A percentile compares a stretch with the other conserved stretches of the same genome.
Conservation (phyloP, 768 basidiomycete species). For the Russula virescens region DNA sequence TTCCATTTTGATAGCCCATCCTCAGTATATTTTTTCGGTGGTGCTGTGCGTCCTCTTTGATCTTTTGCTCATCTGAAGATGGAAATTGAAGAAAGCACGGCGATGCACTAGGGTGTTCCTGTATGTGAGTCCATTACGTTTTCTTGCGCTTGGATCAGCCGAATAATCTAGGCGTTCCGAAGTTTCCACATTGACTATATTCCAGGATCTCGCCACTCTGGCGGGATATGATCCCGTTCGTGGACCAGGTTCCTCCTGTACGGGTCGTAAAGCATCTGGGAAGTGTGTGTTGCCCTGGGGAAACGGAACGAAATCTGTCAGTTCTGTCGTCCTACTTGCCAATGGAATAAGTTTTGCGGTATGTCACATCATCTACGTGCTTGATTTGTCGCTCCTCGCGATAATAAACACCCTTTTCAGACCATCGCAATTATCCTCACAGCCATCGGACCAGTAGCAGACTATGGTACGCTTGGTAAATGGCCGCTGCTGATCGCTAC, state of each 20-base stretch:
- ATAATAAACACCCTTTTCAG: constrained; percentile 29
- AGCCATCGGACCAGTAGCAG: constrained; percentile 62
- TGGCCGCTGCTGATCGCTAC: constrained; percentile 73
- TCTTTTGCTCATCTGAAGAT: not conserved
- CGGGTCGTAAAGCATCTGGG: constrained; percentile 49
- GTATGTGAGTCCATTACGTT: constrained; percentile 59
- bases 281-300: constrained; percentile 76
- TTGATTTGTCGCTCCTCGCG: not conserved
- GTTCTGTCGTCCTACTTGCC: constrained; percentile 66
- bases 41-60: constrained; percentile 49
- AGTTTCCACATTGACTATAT: constrained; percentile 65
- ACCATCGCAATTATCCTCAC: constrained; percentile 79
- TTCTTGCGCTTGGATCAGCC: not conserved
- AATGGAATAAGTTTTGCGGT: constrained; percentile 74
- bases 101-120: constrained; percentile 31
- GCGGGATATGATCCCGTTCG: constrained; percentile 67
- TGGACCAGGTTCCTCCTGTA: constrained; percentile 67
- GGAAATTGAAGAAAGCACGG: not conserved
- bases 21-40: constrained; percentile 77
- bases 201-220: constrained; percentile 61
- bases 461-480: constrained; percentile 69
- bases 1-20: constrained; percentile 3
- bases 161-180: not conserved
- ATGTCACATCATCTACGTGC: constrained; percentile 24
- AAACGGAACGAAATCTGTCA: constrained; percentile 63